phyloP scores from a whole-genome alignment of 2,329 filamentous ascomycete genomes.

The Aureobasidium mangrovei region DNA sequence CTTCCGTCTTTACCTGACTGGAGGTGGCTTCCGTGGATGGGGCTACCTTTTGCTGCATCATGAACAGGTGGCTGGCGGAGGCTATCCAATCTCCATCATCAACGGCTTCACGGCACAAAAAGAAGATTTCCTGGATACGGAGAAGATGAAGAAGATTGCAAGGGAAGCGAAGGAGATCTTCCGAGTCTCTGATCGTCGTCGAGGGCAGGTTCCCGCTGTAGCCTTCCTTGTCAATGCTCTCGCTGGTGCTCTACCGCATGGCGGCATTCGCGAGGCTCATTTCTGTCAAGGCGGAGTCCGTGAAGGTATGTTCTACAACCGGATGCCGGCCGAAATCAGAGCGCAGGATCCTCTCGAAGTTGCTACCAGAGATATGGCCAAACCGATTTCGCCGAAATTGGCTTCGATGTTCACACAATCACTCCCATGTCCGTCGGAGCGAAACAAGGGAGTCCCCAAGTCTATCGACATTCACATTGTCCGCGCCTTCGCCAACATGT shows the following conservation, averaged over 20 bases:
- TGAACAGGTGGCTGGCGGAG: conserved; percentile 55
- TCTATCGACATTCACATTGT: conserved; percentile 31
- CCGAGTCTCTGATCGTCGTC: conserved; percentile 70
- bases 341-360: conserved; percentile 56
- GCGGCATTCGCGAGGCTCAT: conserved; percentile 53
- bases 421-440: conserved; percentile 30
- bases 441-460: conserved; percentile 20
- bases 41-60: conserved; percentile 80
- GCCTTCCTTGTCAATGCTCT: conserved; percentile 68
- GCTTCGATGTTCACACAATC: conserved; percentile 33
- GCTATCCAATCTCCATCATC: conserved; percentile 76
- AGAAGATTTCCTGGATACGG: conserved; percentile 51
- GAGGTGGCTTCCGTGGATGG: conserved; percentile 84
- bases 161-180: conserved; percentile 38
- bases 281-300: conserved; percentile 79
- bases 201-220: conserved; percentile 76
- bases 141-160: conserved; percentile 36
- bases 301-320: conserved; percentile 67
- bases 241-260: conserved; percentile 55
- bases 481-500: conserved; percentile 46
- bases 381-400: conserved; percentile 29
- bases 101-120: conserved; percentile 65
- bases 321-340: conserved; percentile 49
- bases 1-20: conserved; percentile 73
- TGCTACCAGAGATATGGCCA: conserved; percentile 45